A percentile compares a stretch with the other conserved stretches of the same genome.
Conservation (phyloP, 2,329 filamentous ascomycete genomes). For the Paraconiothyrium brasiliense region DNA sequence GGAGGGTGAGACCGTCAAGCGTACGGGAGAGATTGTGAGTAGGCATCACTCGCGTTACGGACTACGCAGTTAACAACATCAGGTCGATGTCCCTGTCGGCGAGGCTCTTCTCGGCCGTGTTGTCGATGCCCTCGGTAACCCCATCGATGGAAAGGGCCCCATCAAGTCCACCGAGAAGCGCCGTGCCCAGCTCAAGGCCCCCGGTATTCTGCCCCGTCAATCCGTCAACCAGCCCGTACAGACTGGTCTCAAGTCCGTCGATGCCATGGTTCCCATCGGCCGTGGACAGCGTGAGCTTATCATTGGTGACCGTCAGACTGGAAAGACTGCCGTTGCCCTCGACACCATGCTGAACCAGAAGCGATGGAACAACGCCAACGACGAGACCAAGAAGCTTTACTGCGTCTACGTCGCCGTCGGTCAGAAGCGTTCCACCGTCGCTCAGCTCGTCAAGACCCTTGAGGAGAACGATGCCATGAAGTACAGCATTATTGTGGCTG, state of each 20-base stretch:
- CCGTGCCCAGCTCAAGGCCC: constrained; percentile 98
- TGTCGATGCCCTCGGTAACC: constrained; percentile 97
- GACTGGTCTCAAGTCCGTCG: constrained; percentile 98
- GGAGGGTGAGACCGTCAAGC: constrained; percentile 99
- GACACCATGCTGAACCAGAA: constrained; percentile 99
- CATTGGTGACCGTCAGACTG: constrained; percentile 99
- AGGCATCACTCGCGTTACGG: background rate
- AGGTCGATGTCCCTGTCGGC: constrained; percentile 98
- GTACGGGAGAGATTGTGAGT: constrained; percentile 98
- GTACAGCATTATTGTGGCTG: constrained; percentile 92
- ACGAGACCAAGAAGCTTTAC: constrained; percentile 99
- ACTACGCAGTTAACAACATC: constrained; percentile 32
- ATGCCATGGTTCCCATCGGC: constrained; percentile 99
- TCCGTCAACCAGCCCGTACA: constrained; percentile 99
- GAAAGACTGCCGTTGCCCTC: constrained; percentile 98
- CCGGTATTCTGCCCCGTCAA: constrained; percentile 94
- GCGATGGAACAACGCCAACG: constrained; percentile 87
- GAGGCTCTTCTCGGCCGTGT: constrained; percentile 95
- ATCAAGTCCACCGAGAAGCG: constrained; percentile 90
- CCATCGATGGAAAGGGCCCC: constrained; percentile 99
- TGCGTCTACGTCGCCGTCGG: constrained; percentile 99
- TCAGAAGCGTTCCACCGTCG: constrained; percentile 99
- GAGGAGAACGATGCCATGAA: constrained; percentile 99
- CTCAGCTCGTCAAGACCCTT: constrained; percentile 98
- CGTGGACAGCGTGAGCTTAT: constrained; percentile 99